Percentiles rank a stretch among this genome's conserved stretches.
Conservation (phyloP, 768 basidiomycete genomes). For the Leccinum subtestaceum region DNA sequence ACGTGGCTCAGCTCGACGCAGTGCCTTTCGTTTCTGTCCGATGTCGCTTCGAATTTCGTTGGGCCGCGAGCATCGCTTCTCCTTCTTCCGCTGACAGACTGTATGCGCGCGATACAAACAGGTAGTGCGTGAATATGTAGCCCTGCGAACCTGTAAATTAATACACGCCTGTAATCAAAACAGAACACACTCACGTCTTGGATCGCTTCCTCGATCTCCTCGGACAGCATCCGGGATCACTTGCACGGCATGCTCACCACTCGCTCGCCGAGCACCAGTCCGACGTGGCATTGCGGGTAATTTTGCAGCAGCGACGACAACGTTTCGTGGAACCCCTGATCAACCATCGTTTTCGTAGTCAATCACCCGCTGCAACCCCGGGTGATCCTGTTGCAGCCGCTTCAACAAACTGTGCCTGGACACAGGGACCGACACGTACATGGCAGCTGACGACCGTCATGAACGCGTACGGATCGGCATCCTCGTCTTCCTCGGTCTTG, state of each 20-base stretch:
- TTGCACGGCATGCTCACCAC: slow-evolving; percentile 93
- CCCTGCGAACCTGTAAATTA: slow-evolving; percentile 35
- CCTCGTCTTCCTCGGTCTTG: slow-evolving; percentile 66
- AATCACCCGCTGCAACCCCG: slow-evolving; percentile 65
- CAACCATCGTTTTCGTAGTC: slow-evolving; percentile 59
- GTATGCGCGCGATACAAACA: slow-evolving; percentile 80
- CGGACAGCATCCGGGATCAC: slow-evolving; percentile 79
- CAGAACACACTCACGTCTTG: slow-evolving; percentile 49
- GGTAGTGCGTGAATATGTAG: slow-evolving; percentile 68
- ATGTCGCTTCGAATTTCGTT: slow-evolving; percentile 40
- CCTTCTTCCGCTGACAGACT: slow-evolving; percentile 71
- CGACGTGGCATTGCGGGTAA: slow-evolving; percentile 50
- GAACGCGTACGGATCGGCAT: slow-evolving; percentile 78
- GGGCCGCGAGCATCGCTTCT: slow-evolving; percentile 41
- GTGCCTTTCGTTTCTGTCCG: slow-evolving; percentile 38
- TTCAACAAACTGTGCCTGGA: background rate
- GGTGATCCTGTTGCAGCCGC: slow-evolving; percentile 51
- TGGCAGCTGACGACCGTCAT: slow-evolving; percentile 81
- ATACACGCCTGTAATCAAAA: background rate
- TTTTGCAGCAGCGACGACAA: slow-evolving; percentile 42
- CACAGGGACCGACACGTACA: slow-evolving; percentile 35
- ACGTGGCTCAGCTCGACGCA: too few species aligned
- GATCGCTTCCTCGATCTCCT: slow-evolving; percentile 76
- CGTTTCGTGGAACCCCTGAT: slow-evolving; percentile 45
- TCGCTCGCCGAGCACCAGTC: slow-evolving; percentile 85